Percentiles rank a stretch among this genome's conserved stretches.
phyloP scores from a whole-genome alignment of 768 basidiomycete species.

The Psilocybe cyanescens region DNA sequence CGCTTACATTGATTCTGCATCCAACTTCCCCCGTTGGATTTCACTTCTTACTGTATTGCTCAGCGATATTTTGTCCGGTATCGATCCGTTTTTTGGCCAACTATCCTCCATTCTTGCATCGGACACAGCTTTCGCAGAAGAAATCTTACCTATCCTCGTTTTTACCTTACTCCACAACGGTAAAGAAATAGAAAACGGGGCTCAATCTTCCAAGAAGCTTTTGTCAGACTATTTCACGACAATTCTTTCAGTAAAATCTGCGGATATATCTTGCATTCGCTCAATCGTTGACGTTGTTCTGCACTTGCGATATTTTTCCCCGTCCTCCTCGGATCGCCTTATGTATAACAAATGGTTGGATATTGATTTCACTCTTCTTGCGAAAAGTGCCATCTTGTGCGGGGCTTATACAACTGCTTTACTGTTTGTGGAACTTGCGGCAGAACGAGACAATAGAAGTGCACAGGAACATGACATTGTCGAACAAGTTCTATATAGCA shows the following conservation, averaged over 20 bases:
- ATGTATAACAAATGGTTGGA: conserved; percentile 82
- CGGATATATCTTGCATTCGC: conserved; percentile 48
- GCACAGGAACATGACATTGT: conserved; percentile 34
- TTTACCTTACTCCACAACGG: conserved; percentile 60
- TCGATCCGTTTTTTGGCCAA: conserved; percentile 70
- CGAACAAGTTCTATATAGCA: conserved; percentile 84
- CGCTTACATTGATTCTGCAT: conserved; percentile 39
- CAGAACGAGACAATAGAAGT: conserved; percentile 45
- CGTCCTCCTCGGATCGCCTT: conserved; percentile 41
- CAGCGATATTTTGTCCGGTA: conserved; percentile 55
- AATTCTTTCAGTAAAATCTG: conserved; percentile 45
- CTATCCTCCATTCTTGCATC: conserved; percentile 60
- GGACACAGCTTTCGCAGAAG: conserved; percentile 62
- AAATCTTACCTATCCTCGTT: conserved; percentile 76
- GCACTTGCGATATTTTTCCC: conserved; percentile 74
- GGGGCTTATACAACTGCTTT: conserved; percentile 90
- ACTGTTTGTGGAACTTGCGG: conserved; percentile 84
- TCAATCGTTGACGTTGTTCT: conserved; percentile 77
- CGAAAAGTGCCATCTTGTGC: conserved; percentile 72
- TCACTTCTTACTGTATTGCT: conserved; percentile 58
- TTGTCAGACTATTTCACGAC: conserved; percentile 62
- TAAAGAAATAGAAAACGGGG: conserved; percentile 17
- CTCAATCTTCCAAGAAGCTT: conserved; percentile 27
- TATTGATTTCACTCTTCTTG: conserved; percentile 74
- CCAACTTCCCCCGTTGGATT: conserved; percentile 68